These are phyloP conservation scores for Entomophthora muscae DNA, from an alignment of 371 early-diverging fungal genomes.

Conservation along the genomic window DNA sequence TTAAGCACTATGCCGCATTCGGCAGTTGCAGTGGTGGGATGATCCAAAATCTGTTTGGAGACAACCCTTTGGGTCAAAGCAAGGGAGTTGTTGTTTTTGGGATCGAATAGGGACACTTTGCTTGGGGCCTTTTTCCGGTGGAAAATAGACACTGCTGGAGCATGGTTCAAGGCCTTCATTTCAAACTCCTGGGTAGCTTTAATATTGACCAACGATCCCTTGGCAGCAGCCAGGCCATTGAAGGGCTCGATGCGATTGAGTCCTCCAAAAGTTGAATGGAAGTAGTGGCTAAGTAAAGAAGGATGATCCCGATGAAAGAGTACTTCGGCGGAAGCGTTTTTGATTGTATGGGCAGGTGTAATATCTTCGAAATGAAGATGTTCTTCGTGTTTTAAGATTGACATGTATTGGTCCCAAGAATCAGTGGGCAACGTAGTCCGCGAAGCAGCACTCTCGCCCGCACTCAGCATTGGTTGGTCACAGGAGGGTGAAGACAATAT, in stretches of 20 bases:
- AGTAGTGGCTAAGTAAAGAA: constrained; percentile 1
- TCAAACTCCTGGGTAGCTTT: too few species aligned
- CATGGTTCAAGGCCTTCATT: too few species aligned
- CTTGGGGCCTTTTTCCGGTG: too few species aligned
- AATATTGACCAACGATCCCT: too few species aligned
- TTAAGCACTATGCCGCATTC: too few species aligned
- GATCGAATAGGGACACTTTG: too few species aligned
- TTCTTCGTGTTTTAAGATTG: constrained; percentile 1
- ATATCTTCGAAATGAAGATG: constrained; percentile 2
- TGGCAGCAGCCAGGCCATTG: too few species aligned
- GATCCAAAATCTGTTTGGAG: too few species aligned
- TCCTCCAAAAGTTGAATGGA: constrained; percentile 1
- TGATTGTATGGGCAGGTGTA: not conserved
- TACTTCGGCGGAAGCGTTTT: not conserved
- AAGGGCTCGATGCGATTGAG: constrained; percentile 1
- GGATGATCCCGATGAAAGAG: not conserved
- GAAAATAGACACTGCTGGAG: too few species aligned
- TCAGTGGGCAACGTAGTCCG: not conserved
- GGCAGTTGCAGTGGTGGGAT: too few species aligned
- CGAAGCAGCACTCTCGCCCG: not conserved
- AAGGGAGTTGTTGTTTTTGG: too few species aligned
- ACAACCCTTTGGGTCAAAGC: too few species aligned
- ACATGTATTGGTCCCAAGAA: constrained; percentile 5
- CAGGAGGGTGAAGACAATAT: not conserved
- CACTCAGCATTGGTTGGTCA: not conserved